These are phyloP conservation scores for Puya raimondii DNA, from an alignment of 176 grass and related monocot species.

Conservation along the genomic window DNA sequence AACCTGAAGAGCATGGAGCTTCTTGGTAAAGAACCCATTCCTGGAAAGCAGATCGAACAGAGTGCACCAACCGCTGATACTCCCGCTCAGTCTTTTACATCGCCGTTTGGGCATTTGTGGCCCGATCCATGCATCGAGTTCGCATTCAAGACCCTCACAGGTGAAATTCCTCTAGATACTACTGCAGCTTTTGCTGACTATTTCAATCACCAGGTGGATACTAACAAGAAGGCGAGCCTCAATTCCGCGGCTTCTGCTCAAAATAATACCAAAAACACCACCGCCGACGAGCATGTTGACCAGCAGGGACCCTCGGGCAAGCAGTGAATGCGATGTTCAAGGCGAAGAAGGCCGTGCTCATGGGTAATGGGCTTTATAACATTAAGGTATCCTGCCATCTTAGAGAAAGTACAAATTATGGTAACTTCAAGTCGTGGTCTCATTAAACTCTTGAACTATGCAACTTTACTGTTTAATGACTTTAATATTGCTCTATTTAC, in stretches of 20 bases:
- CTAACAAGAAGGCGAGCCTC: constrained; percentile 26
- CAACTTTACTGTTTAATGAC: no score
- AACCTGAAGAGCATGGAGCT: constrained; percentile 12
- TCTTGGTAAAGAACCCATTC: constrained; percentile 10
- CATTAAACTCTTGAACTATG: no score
- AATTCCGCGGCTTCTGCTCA: constrained; percentile 11
- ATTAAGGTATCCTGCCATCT: no score
- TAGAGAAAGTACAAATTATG: no score
- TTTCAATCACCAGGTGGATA: constrained; percentile 30
- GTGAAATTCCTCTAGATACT: constrained; percentile 48
- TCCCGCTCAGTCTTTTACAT: constrained; percentile 17
- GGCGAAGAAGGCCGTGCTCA: no score
- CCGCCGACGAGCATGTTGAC: constrained; percentile 11
- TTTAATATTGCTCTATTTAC: no score
- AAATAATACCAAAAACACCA: constrained; percentile 24
- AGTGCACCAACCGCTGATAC: constrained; percentile 24
- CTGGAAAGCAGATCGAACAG: constrained; percentile 12
- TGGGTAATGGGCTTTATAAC: no score
- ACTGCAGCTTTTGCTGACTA: constrained; percentile 13
- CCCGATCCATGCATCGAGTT: constrained; percentile 65
- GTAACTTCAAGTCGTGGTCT: no score
- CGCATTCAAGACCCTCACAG: constrained; percentile 60
- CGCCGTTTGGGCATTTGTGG: constrained; percentile 46
- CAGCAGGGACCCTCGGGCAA: constrained; percentile 20
- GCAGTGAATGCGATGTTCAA: no score